Evolutionary conservation across 257 asterid species (phyloP), one percentile per base, ranked within the genome.

Genomic region (Rauvolfia tetraphylla): DNA sequence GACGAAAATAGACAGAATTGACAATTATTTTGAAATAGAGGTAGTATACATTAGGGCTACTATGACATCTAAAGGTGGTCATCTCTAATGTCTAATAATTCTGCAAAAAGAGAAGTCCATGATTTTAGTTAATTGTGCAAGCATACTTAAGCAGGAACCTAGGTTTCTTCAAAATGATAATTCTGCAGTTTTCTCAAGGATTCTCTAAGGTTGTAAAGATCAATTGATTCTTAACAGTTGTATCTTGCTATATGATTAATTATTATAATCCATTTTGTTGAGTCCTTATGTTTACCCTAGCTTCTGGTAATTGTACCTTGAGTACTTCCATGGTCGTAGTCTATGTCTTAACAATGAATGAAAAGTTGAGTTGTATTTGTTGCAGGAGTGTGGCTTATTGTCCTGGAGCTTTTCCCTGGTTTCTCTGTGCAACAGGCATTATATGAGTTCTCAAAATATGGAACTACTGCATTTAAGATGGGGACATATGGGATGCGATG

Each of bases 401-500:
- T 79, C 42, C 69, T 83, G 79, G 89, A 85, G 80, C 73, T 83
- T 56, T 85, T 73, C 39, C 89, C 87, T 58, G 84, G 81, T 17
- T 76, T 85, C 68, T 74, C 85, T 11, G 68, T 85, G 31, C 81
- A 76, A 53, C 80, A 87, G 41, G 89, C 85, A 67, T 65, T 85
- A 49, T 51, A 85, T 39, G 89, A 85, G 73, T 66, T 85, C 57
- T 31, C 57, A 22, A 41, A 66, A 6, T 83, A 73, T 31, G 74
- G 80, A 7, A 10, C 1, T 3, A 59, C 25, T 8, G 87, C 82
- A 58, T 27, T 13, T 56, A 0, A 18, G 0, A 76, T 75, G 51
- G 87, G 89, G 68, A 75, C 89, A 70, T 72, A 42, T 53, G 89
- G 89, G 49, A 81, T 85, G 81, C 46, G 20, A 44, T 83, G 84